Base-by-base conservation (phyloP, 306 rosid genomes). In the Trifolium pratense region DNA sequence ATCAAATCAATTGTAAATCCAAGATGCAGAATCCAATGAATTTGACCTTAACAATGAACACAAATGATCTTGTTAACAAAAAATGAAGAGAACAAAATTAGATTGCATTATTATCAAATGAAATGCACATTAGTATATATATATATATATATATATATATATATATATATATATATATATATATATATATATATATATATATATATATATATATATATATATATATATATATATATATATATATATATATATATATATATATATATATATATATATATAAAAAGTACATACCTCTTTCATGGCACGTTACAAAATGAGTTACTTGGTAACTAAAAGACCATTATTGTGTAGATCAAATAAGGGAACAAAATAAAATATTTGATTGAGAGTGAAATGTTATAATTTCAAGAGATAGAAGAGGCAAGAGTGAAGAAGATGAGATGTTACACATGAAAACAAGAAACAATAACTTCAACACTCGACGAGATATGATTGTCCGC, bases 1-100 rank as follows among this genome's bases (percentile, higher is more conserved):
- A 46, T n/a, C 7, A 7, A 69, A 55, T 20, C 55, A 75, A 60
- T 13, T 60, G 66, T 70, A 79, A 71, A 77, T 74, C 83, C 60
- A 71, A 79, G 81, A 83, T 25, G 68, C 59, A 64, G 66, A 60
- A 23, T 66, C 61, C 53, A 53, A 42, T 67, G 20, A 32, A 53
- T 78, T 68, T 63, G 39, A 75, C 78, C 74, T 67, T 31, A 7
- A 75, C 5, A 32, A 48, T 34, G 26, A 4, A 65, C 18, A 39
- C 37, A 32, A 7, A 64, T 15, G 42, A 31, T 12, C 11, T 14
- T 23, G 13, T 20, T 12, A 20, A 20, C 2, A 12, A 6, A 64
- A 26, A 12, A 58, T 2, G 40, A 16, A 17, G 14, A 2, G 14
- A 25, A 23, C 6, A 29, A 3, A 59, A 59, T 29, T 29, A 29